Evolutionary conservation across 192 early-diverging fungal species (phyloP).

Genomic region (Coemansia sp.): DNA sequence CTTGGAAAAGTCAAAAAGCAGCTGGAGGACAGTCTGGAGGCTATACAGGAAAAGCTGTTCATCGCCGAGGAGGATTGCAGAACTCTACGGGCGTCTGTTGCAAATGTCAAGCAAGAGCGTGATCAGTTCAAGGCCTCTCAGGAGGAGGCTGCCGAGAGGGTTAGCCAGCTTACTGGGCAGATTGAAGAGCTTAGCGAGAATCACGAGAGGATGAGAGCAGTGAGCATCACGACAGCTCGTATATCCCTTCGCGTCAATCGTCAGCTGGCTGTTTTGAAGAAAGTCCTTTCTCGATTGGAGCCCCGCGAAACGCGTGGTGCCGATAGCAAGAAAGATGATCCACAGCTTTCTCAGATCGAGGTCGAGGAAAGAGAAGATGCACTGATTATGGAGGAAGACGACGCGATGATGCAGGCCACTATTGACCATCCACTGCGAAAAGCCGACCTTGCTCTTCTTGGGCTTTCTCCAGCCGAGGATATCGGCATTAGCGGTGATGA

Average conservation of each 20-base stretch:
- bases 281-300: constrained; percentile 25
- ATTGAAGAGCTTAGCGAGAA: constrained; percentile 47
- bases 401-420: constrained; percentile 40
- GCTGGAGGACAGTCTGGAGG: constrained; percentile 11
- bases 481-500: neutral
- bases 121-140: constrained; percentile 47
- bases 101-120: constrained; percentile 44
- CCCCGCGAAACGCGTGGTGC: constrained; percentile 9
- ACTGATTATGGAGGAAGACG: constrained; percentile 36
- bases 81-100: constrained; percentile 22
- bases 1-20: constrained; percentile 4
- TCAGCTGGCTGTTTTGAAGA: constrained; percentile 37
- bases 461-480: neutral
- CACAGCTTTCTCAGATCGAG: constrained; percentile 9
- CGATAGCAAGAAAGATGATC: constrained; percentile 5
- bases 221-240: constrained; percentile 33
- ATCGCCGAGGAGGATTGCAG: constrained; percentile 28
- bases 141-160: constrained; percentile 40
- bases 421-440: constrained; percentile 36
- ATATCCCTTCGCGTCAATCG: constrained; percentile 33
- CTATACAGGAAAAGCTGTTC: constrained; percentile 5
- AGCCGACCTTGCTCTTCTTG: constrained; percentile 18
- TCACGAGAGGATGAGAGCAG: constrained; percentile 45
- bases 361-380: constrained; percentile 31
- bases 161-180: constrained; percentile 32